Evolutionary conservation across 148 eudicot species (phyloP).

Genomic region (Fallopia convolvulus): DNA sequence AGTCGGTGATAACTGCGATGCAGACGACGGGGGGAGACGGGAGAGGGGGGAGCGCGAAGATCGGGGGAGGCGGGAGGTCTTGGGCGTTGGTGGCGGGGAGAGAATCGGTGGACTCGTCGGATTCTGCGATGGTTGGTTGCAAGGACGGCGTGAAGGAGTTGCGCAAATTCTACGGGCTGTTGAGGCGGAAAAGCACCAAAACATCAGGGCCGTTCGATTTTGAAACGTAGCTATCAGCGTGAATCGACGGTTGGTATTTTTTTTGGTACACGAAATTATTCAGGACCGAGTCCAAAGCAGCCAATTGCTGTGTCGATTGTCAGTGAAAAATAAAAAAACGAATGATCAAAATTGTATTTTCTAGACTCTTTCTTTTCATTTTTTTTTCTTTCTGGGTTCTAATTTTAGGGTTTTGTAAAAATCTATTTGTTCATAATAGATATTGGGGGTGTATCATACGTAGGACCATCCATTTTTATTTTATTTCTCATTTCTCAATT

Average conservation of each 20-base stretch:
- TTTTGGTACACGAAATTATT: not conserved
- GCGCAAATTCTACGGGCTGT: slow-evolving; percentile 60
- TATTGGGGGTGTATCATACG: slow-evolving; percentile 3
- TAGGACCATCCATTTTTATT: not conserved
- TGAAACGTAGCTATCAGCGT: not conserved
- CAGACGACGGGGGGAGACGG: slow-evolving; percentile 26
- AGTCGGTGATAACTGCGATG: slow-evolving; percentile 63
- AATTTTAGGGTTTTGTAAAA: slow-evolving; percentile 1
- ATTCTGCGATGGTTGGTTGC: slow-evolving; percentile 22
- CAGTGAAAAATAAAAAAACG: not conserved
- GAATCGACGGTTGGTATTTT: not conserved
- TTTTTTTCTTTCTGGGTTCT: not conserved
- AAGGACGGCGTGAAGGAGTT: slow-evolving; percentile 57
- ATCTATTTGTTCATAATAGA: slow-evolving; percentile 5
- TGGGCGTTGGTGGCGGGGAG: slow-evolving; percentile 27
- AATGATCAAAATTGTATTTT: not conserved
- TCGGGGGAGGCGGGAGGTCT: not conserved
- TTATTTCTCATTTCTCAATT: not conserved
- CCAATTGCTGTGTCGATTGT: not conserved
- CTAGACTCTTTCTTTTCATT: not conserved
- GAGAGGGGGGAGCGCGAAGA: not conserved
- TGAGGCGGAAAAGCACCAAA: slow-evolving; percentile 46
- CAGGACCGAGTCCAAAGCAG: not conserved
- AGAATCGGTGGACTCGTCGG: slow-evolving; percentile 21
- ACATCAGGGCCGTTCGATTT: slow-evolving; percentile 54